phyloP scores from a whole-genome alignment of 2,329 filamentous ascomycete species.

The Cladophialophora psammophila region DNA sequence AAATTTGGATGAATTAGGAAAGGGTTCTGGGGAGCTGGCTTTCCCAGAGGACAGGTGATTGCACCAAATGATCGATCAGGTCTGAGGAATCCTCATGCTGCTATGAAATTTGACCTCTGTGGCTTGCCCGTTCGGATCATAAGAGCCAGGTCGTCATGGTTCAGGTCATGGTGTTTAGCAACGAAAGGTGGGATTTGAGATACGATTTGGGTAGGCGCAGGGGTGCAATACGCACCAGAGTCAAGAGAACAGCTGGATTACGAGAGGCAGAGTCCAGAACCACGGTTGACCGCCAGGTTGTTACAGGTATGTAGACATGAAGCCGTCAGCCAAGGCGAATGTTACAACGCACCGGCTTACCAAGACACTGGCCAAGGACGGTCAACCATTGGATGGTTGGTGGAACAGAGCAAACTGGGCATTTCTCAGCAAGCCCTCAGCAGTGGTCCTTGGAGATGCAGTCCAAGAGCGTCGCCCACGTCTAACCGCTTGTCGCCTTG shows the following conservation, averaged over 20 bases:
- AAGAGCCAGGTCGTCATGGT: not conserved
- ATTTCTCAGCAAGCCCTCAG: constrained; percentile 17
- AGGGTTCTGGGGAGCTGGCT: not conserved
- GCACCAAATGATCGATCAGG: not conserved
- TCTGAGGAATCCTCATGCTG: not conserved
- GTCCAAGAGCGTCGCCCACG: not conserved
- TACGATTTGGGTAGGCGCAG: constrained; percentile 16
- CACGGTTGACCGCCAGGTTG: constrained; percentile 12
- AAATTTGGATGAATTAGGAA: constrained; percentile 9
- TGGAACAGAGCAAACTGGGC: not conserved
- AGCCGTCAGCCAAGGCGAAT: constrained; percentile 3
- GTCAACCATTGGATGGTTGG: not conserved
- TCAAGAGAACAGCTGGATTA: constrained; percentile 18
- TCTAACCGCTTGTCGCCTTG: not conserved
- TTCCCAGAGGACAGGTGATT: not conserved
- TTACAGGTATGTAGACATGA: not conserved
- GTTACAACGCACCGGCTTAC: constrained; percentile 27
- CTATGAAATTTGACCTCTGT: not conserved
- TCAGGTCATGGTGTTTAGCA: constrained; percentile 5
- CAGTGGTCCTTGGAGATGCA: not conserved
- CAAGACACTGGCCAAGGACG: constrained; percentile 12
- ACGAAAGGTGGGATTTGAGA: not conserved
- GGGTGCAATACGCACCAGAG: constrained; percentile 3
- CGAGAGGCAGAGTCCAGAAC: constrained; percentile 25
- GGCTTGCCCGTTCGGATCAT: not conserved